Percentiles rank a stretch among this genome's conserved stretches.
These are phyloP conservation scores for Boletus sp. DNA, from an alignment of 768 basidiomycete species.

Conservation along the genomic window DNA sequence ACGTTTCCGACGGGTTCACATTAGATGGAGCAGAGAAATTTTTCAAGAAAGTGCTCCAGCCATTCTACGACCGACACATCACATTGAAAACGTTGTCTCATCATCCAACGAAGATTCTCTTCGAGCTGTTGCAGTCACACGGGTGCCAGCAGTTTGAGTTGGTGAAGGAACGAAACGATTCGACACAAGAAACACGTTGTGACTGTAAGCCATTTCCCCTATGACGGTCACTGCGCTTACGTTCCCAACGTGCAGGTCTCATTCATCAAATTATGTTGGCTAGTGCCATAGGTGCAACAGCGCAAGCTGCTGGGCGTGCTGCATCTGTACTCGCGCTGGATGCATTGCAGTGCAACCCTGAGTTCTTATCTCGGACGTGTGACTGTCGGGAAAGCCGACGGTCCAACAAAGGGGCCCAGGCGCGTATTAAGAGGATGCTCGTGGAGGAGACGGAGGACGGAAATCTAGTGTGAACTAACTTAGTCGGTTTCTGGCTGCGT, in stretches of 20 bases:
- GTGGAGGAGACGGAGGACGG: slow-evolving; percentile 24
- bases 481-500: background rate
- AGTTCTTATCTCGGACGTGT: slow-evolving; percentile 62
- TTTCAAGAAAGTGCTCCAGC: slow-evolving; percentile 66
- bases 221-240: slow-evolving; percentile 15
- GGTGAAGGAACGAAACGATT: slow-evolving; percentile 45
- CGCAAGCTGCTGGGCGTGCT: slow-evolving; percentile 53
- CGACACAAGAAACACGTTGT: slow-evolving; percentile 41
- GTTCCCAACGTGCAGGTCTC: slow-evolving; percentile 45
- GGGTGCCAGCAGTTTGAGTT: slow-evolving; percentile 69
- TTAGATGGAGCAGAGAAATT: slow-evolving; percentile 59
- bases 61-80: slow-evolving; percentile 78
- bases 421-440: slow-evolving; percentile 33
- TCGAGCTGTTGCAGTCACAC: slow-evolving; percentile 69
- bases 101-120: slow-evolving; percentile 75
- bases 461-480: slow-evolving; percentile 12
- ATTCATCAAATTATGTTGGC: slow-evolving; percentile 67
- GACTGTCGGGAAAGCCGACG: slow-evolving; percentile 52
- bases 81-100: slow-evolving; percentile 68
- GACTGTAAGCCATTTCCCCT: slow-evolving; percentile 43
- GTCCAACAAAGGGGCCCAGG: slow-evolving; percentile 38
- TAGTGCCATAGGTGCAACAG: slow-evolving; percentile 50
- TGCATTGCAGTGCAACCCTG: slow-evolving; percentile 61
- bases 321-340: slow-evolving; percentile 69
- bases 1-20: slow-evolving; percentile 71